phyloP scores from a whole-genome alignment of 2,329 filamentous ascomycete genomes.

The Scortechinia acanthostroma region DNA sequence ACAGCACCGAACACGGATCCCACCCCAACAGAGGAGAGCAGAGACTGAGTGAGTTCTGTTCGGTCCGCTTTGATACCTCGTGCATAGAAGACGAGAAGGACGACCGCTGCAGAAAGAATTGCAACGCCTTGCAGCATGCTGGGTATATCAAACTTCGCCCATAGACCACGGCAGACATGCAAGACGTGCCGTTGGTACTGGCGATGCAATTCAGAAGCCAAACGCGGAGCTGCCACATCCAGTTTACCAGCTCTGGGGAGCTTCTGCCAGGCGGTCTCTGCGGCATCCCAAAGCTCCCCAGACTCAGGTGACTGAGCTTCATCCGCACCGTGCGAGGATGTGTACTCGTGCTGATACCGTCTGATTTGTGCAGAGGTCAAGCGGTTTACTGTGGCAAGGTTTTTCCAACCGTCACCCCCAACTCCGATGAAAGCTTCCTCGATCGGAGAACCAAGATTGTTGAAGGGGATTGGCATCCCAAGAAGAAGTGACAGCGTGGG shows the following conservation, averaged over 20 bases:
- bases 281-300: constrained; percentile 12
- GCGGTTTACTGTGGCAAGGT: constrained; percentile 70
- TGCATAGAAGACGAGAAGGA: constrained; percentile 69
- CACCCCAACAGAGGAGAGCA: neutral
- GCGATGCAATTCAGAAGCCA: constrained; percentile 49
- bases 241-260: neutral
- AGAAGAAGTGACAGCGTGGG: constrained; percentile 83
- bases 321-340: constrained; percentile 50
- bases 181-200: constrained; percentile 76
- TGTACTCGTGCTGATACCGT: constrained; percentile 81
- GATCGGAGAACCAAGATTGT: constrained; percentile 87
- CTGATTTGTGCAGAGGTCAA: constrained; percentile 79
- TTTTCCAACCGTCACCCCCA: constrained; percentile 65
- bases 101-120: constrained; percentile 62
- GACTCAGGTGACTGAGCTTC: constrained; percentile 5
- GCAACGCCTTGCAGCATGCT: constrained; percentile 77
- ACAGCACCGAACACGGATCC: neutral
- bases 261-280: constrained; percentile 9
- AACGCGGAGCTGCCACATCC: neutral
- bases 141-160: constrained; percentile 84
- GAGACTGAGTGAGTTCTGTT: constrained; percentile 27
- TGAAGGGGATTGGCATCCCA: constrained; percentile 89
- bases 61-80: constrained; percentile 42
- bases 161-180: constrained; percentile 72
- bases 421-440: constrained; percentile 81